A percentile compares a stretch with the other conserved stretches of the same genome.
Conservation (phyloP, 2,329 filamentous ascomycete species). For the Colletotrichum liaoningense region DNA sequence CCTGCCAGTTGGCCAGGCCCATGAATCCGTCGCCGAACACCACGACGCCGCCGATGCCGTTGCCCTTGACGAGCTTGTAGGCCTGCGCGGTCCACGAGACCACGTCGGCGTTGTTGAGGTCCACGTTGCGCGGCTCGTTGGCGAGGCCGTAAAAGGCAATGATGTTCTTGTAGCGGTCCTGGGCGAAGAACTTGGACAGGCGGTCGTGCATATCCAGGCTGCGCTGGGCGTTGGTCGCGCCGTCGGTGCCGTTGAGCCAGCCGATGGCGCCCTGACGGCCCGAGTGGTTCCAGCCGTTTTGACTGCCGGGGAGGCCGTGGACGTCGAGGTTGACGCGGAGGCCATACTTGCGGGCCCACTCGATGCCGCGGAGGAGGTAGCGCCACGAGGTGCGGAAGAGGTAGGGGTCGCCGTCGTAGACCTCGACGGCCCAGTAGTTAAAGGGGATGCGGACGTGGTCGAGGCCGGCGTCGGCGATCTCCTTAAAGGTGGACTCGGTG, state of each 20-base stretch:
- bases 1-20: constrained; percentile 91
- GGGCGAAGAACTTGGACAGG: constrained; percentile 91
- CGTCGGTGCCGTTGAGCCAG: constrained; percentile 94
- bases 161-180: constrained; percentile 91
- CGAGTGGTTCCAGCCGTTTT: constrained; percentile 98
- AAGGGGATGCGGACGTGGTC: constrained; percentile 98
- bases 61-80: constrained; percentile 77
- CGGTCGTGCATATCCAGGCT: constrained; percentile 89
- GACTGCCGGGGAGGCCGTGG: constrained; percentile 90
- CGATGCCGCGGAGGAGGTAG: constrained; percentile 91
- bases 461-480: constrained; percentile 87
- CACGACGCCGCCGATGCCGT: constrained; percentile 78
- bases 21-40: constrained; percentile 97
- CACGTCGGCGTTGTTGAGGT: constrained; percentile 73
- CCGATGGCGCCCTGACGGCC: constrained; percentile 83
- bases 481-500: constrained; percentile 83
- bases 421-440: constrained; percentile 92
- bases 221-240: constrained; percentile 80
- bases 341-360: constrained; percentile 93
- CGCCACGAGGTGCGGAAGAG: constrained; percentile 89
- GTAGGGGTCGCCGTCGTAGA: constrained; percentile 89
- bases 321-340: constrained; percentile 93
- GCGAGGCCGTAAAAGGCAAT: constrained; percentile 92
- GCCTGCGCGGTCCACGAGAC: constrained; percentile 83
- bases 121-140: constrained; percentile 93